Evolutionary conservation across 1,284 basidiomycete species (phyloP).

Genomic region (Cystobasidium pallidum): DNA sequence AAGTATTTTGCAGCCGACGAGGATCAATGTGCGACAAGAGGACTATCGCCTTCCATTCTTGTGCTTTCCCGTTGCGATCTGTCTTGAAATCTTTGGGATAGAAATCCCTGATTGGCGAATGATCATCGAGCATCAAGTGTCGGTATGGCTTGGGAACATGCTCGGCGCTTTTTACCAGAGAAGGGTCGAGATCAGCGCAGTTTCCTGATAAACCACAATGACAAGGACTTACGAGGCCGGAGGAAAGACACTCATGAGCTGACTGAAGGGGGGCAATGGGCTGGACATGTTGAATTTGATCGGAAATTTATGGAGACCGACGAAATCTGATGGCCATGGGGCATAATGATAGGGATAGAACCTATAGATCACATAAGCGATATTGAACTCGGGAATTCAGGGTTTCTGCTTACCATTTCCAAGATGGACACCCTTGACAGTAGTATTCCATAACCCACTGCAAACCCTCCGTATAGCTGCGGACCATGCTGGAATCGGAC

Average conservation of each 20-base stretch:
- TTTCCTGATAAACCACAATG: constrained; percentile 64
- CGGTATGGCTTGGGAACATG: constrained; percentile 57
- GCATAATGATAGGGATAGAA: constrained; percentile 99
- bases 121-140: constrained; percentile 83
- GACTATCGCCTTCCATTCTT: constrained; percentile 97
- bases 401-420: constrained; percentile 69
- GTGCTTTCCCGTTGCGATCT: constrained; percentile 97
- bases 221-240: constrained; percentile 52
- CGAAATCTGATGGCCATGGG: constrained; percentile 82
- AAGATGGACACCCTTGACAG: constrained; percentile 92
- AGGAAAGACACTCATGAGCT: constrained; percentile 97
- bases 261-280: constrained; percentile 95
- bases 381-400: not conserved
- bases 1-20: constrained; percentile 73
- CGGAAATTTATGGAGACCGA: constrained; percentile 24
- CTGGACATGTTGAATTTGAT: constrained; percentile 36
- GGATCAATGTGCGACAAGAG: constrained; percentile 98
- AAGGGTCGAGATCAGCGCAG: constrained; percentile 78
- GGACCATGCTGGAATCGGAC: constrained; percentile 61
- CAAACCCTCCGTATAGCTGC: constrained; percentile 86
- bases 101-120: constrained; percentile 90
- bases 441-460: constrained; percentile 99
- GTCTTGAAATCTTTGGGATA: constrained; percentile 88
- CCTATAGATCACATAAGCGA: constrained; percentile 54
- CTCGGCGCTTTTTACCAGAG: constrained; percentile 53